Percentiles rank a stretch among this genome's conserved stretches.
Evolutionary conservation across 2,329 filamentous ascomycete species (phyloP).

Genomic region (Colletotrichum limetticola): DNA sequence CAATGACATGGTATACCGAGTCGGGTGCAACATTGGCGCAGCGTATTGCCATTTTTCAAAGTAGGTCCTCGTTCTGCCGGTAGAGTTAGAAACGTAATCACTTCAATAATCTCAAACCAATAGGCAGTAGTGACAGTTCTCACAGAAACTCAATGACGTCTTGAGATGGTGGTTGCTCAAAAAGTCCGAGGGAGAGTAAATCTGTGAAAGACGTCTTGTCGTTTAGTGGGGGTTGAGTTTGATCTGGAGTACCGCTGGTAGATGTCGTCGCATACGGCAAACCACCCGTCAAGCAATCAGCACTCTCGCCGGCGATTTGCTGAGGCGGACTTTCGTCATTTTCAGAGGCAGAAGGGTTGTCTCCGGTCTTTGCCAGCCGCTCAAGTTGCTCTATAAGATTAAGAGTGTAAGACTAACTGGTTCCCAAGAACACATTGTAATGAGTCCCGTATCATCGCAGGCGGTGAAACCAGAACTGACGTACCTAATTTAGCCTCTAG

Average conservation of each 20-base stretch:
- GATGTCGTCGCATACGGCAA: background rate
- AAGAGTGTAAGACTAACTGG: slow-evolving; percentile 25
- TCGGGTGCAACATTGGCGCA: slow-evolving; percentile 36
- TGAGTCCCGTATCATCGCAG: too few species aligned
- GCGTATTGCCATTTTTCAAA: slow-evolving; percentile 36
- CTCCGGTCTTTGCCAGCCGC: slow-evolving; percentile 35
- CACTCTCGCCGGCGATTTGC: slow-evolving; percentile 36
- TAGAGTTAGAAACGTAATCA: background rate
- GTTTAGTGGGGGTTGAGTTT: slow-evolving; percentile 18
- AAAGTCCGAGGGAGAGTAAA: slow-evolving; percentile 41
- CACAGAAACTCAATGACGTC: slow-evolving; percentile 43
- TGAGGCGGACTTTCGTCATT: slow-evolving; percentile 3
- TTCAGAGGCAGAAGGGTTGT: background rate
- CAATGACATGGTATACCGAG: slow-evolving; percentile 31
- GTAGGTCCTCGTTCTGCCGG: slow-evolving; percentile 15
- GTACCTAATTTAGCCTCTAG: slow-evolving; percentile 35
- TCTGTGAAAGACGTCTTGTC: slow-evolving; percentile 28
- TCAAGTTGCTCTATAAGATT: background rate
- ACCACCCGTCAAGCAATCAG: slow-evolving; percentile 4
- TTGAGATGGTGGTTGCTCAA: slow-evolving; percentile 43
- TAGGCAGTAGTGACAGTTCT: background rate
- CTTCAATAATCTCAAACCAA: too few species aligned
- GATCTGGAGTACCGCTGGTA: background rate
- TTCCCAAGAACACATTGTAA: too few species aligned
- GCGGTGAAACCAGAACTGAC: background rate